These are phyloP conservation scores for Ceratocystis variospora DNA, from an alignment of 2,329 filamentous ascomycete genomes.

Conservation along the genomic window DNA sequence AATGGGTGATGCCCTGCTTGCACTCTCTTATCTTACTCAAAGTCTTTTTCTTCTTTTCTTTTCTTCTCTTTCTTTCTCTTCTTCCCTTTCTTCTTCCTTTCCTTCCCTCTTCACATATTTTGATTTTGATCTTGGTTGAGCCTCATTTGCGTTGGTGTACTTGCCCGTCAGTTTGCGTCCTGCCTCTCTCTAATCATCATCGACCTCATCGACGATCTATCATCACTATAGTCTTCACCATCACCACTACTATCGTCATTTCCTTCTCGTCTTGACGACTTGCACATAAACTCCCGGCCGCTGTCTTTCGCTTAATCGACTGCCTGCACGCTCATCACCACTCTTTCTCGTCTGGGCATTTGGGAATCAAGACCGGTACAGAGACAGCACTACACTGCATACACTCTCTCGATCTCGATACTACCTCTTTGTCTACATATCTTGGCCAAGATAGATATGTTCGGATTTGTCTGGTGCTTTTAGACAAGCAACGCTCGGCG, in stretches of 20 bases:
- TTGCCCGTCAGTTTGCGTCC: not conserved
- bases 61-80: not conserved
- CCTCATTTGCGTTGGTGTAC: not conserved
- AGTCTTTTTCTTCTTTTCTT: constrained; percentile 1
- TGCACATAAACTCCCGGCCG: not conserved
- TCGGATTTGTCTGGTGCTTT: not conserved
- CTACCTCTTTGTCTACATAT: not conserved
- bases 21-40: not conserved
- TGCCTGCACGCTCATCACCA: not conserved
- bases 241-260: not conserved
- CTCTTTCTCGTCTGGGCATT: not conserved
- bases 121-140: not conserved
- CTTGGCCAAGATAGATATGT: not conserved
- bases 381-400: not conserved
- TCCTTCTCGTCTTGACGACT: not conserved
- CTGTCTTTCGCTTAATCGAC: not conserved
- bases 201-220: not conserved
- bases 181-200: not conserved
- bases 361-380: not conserved
- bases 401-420: not conserved
- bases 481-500: constrained; percentile 9
- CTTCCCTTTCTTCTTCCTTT: not conserved
- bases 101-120: not conserved
- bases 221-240: too few species aligned
- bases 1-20: not conserved